Evolutionary conservation across 2,329 filamentous ascomycete genomes (phyloP).

Genomic region (Grosmannia clavigera): DNA sequence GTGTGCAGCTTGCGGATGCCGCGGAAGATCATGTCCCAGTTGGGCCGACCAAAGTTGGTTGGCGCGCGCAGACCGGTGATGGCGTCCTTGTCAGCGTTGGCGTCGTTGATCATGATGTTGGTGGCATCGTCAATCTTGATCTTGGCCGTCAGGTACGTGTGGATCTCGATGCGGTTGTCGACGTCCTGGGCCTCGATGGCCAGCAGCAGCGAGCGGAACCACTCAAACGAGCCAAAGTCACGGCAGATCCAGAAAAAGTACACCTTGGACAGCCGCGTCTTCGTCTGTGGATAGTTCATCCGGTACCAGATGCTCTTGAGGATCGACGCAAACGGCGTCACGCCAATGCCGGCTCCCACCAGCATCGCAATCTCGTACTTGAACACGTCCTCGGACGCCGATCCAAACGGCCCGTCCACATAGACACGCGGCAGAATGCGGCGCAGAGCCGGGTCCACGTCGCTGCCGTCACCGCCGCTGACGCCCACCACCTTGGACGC

Average conservation of each 20-base stretch:
- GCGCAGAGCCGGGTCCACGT: constrained; percentile 58
- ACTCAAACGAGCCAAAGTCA: constrained; percentile 80
- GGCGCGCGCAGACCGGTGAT: constrained; percentile 73
- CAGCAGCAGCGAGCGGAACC: constrained; percentile 73
- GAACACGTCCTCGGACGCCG: constrained; percentile 79
- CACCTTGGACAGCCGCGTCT: constrained; percentile 69
- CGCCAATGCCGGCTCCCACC: constrained; percentile 73
- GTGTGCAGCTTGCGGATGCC: constrained; percentile 68
- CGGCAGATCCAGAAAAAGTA: constrained; percentile 92
- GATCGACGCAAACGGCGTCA: constrained; percentile 78
- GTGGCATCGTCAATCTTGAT: constrained; percentile 78
- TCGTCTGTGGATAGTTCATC: constrained; percentile 75
- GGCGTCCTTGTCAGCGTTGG: constrained; percentile 70
- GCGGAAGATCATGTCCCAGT: constrained; percentile 85
- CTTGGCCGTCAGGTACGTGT: constrained; percentile 78
- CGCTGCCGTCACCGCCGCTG: constrained; percentile 39
- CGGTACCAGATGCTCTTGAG: constrained; percentile 90
- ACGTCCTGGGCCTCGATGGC: constrained; percentile 81
- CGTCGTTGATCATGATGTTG: constrained; percentile 89
- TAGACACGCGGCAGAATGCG: constrained; percentile 69
- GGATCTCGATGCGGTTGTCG: constrained; percentile 75
- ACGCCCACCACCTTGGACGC: constrained; percentile 58
- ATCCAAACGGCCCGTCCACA: constrained; percentile 75
- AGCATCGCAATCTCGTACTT: constrained; percentile 73
- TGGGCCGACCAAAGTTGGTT: constrained; percentile 75